These are phyloP conservation scores for Gnetum montanum DNA, from an alignment of 75 land plant species.

Conservation along the genomic window DNA sequence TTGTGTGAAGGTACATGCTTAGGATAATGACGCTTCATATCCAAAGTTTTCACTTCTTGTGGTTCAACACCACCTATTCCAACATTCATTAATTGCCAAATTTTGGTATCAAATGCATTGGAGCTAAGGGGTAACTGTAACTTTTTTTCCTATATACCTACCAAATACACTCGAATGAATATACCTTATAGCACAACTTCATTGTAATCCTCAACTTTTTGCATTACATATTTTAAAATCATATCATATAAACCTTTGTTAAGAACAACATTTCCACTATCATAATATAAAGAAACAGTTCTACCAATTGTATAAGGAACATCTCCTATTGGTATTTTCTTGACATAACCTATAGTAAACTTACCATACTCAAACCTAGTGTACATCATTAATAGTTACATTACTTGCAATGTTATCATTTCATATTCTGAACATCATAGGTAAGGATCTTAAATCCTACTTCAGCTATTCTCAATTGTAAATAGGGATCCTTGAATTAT, in stretches of 20 bases:
- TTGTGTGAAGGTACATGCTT: not conserved
- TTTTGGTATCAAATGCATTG: not conserved
- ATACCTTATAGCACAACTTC: not conserved
- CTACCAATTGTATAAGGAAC: not conserved
- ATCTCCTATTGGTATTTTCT: not conserved
- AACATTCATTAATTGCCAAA: not conserved
- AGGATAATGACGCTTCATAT: not conserved
- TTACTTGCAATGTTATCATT: not conserved
- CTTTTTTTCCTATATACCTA: not conserved
- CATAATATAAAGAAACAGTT: not conserved
- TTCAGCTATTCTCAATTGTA: not conserved
- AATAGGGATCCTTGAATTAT: not conserved
- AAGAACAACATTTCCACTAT: not conserved
- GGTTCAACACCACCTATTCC: not conserved
- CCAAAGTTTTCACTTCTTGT: not conserved
- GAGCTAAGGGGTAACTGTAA: not conserved
- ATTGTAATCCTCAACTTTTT: not conserved
- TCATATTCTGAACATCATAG: not conserved
- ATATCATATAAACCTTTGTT: not conserved
- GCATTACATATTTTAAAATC: not conserved
- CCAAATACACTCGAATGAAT: not conserved
- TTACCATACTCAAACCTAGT: not conserved
- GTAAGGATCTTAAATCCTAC: not conserved
- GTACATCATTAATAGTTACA: not conserved
- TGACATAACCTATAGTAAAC: slow-evolving; percentile 3